Evolutionary conservation across 306 rosid genomes (phyloP).

Genomic region (Begonia fuchsioides): DNA sequence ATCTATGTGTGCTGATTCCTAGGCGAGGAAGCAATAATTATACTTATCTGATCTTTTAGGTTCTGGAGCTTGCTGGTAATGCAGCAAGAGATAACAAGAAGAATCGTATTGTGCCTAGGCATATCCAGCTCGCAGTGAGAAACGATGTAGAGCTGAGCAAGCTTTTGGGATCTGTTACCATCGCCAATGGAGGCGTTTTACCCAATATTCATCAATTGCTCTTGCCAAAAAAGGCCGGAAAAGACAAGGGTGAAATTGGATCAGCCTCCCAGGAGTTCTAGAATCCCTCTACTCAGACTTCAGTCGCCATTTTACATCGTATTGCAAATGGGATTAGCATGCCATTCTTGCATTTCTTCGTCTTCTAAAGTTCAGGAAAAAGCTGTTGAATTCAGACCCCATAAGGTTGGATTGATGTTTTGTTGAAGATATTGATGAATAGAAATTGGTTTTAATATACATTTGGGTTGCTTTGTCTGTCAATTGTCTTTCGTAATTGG

Average conservation of each 20-base stretch:
- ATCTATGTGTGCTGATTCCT: no score
- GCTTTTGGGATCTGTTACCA: constrained; percentile 22
- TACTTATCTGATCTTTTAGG: constrained; percentile 17
- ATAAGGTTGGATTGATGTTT: no score
- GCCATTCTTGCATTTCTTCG: no score
- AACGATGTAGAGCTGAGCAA: constrained; percentile 77
- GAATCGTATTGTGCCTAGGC: constrained; percentile 80
- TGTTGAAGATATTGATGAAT: no score
- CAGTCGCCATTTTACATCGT: no score
- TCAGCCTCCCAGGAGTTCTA: background rate
- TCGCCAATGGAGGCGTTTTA: constrained; percentile 1
- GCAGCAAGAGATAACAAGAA: constrained; percentile 75
- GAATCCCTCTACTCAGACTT: no score
- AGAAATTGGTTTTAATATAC: no score
- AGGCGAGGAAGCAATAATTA: background rate
- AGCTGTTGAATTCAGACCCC: no score
- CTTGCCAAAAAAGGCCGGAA: background rate
- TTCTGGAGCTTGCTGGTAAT: constrained; percentile 67
- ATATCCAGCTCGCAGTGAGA: constrained; percentile 74
- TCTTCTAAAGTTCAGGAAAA: no score
- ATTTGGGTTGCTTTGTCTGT: no score
- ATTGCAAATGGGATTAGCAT: no score
- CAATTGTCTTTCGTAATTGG: no score
- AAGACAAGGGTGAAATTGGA: background rate
- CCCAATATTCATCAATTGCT: background rate